Percentiles rank a stretch among this genome's conserved stretches.
Conservation (phyloP, 2,329 filamentous ascomycete species). For the Colletotrichum sp. region DNA sequence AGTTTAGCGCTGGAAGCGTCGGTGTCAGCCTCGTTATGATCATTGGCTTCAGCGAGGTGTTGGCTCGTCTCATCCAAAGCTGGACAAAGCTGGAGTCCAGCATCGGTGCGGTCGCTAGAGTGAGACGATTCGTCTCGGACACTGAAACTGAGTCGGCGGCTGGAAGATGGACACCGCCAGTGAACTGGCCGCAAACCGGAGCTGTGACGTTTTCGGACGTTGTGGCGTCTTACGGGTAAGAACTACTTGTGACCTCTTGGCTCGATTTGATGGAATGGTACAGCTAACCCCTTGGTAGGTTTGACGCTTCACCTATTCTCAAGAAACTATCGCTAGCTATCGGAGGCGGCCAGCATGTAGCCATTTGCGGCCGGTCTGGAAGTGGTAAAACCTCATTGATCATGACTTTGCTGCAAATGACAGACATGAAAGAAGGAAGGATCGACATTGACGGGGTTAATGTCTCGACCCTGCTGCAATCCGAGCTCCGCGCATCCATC, state of each 20-base stretch:
- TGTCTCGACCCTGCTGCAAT: not conserved
- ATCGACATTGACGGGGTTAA: not conserved
- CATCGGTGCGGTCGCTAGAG: not conserved
- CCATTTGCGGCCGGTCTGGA: not conserved
- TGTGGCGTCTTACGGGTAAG: conserved; percentile 2
- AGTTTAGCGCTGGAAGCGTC: conserved; percentile 31
- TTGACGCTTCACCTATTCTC: not conserved
- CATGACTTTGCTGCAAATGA: not conserved
- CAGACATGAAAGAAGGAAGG: not conserved
- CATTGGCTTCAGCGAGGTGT: conserved; percentile 3
- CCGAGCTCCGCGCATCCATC: not conserved
- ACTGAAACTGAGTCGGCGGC: not conserved
- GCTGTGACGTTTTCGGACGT: not conserved
- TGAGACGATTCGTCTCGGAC: not conserved
- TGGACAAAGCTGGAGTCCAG: conserved; percentile 27
- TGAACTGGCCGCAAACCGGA: not conserved
- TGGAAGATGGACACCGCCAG: not conserved
- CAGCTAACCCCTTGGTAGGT: not conserved
- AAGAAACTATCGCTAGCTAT: not conserved
- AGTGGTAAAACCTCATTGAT: conserved; percentile 6
- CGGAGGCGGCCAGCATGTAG: not conserved
- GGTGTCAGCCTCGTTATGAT: conserved; percentile 22
- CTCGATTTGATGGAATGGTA: rapidly evolving
- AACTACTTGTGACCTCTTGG: not conserved
- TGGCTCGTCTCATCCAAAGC: not conserved